Conservation (phyloP, 305 asterid genomes). For the Withania somnifera region DNA sequence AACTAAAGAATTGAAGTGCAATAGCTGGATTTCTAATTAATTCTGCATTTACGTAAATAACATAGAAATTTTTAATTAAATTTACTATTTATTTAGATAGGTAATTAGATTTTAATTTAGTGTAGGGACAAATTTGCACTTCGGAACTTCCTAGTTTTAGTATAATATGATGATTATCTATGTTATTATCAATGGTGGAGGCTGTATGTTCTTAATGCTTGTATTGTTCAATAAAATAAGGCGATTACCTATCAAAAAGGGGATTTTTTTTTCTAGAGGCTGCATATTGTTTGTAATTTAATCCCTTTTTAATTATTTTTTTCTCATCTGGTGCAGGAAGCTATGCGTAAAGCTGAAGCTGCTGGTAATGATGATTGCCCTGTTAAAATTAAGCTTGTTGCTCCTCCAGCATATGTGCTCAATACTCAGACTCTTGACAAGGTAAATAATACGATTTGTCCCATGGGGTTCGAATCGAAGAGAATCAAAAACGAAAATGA, state of each 20-base stretch:
- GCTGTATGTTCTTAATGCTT: neutral
- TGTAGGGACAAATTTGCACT: no score
- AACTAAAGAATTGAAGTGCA: no score
- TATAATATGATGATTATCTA: no score
- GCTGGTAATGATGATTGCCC: constrained; percentile 93
- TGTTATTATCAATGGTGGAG: neutral
- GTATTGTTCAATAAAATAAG: neutral
- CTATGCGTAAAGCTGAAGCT: constrained; percentile 99
- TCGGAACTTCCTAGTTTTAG: no score
- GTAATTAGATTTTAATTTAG: no score
- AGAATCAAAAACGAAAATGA: no score
- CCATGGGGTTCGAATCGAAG: no score
- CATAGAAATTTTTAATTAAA: no score
- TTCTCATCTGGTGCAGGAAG: constrained; percentile 37
- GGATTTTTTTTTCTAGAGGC: neutral
- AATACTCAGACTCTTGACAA: constrained; percentile 95
- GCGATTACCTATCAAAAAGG: neutral
- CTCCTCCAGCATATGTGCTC: constrained; percentile 94
- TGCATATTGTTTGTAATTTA: neutral
- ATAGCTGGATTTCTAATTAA: no score
- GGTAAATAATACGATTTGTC: no score
- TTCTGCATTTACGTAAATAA: no score
- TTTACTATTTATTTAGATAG: no score
- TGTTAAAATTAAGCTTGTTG: constrained; percentile 91
- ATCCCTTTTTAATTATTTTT: neutral